Evolutionary conservation across 768 basidiomycete species (phyloP).

Genomic region (Rhizopogon rudus): DNA sequence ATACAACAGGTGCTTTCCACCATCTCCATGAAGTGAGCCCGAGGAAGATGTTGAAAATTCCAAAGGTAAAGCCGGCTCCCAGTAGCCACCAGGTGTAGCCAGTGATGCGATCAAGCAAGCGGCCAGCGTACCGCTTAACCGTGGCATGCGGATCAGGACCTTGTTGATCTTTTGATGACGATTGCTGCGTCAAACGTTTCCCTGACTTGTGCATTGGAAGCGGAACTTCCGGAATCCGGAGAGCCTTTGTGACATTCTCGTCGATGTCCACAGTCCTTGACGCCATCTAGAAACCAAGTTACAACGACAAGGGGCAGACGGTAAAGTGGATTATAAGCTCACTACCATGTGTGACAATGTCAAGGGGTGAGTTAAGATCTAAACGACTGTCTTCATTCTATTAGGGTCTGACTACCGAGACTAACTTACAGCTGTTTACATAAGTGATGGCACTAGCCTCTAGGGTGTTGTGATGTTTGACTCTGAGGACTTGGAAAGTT

Average conservation of each 20-base stretch:
- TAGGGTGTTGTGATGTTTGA: no score
- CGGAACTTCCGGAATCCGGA: constrained; percentile 87
- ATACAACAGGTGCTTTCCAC: constrained; percentile 33
- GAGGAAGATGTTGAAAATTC: constrained; percentile 67
- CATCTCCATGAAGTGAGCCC: constrained; percentile 61
- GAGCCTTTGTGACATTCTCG: constrained; percentile 64
- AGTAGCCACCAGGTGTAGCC: constrained; percentile 73
- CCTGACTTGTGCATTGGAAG: constrained; percentile 57
- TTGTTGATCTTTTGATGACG: constrained; percentile 91
- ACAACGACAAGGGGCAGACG: not conserved
- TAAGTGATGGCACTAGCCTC: no score
- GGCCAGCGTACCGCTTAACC: constrained; percentile 62
- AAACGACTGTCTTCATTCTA: no score
- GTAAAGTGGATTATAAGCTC: not conserved
- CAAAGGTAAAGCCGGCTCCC: constrained; percentile 74
- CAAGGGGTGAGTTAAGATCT: no score
- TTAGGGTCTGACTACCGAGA: no score
- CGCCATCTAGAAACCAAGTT: not conserved
- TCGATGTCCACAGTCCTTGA: constrained; percentile 78
- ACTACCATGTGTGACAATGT: constrained; percentile 1
- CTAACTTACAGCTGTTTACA: no score
- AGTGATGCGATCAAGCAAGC: constrained; percentile 57
- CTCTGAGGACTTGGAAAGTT: no score
- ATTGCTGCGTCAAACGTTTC: constrained; percentile 72
- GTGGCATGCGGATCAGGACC: constrained; percentile 35